phyloP scores from a whole-genome alignment of 306 rosid species.

The Vachellia pachyceras region DNA sequence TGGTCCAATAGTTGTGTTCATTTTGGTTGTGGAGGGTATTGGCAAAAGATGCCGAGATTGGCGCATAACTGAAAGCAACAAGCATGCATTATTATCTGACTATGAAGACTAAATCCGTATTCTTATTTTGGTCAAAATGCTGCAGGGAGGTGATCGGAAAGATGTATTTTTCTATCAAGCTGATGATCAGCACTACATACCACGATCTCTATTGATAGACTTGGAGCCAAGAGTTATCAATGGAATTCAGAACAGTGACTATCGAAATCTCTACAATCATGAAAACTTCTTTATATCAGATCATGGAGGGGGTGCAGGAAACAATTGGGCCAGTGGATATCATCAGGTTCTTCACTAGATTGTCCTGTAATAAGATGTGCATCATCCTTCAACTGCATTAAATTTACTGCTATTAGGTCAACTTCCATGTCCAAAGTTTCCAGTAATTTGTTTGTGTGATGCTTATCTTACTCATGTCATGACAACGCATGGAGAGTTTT shows the following conservation, averaged over 20 bases:
- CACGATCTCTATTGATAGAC: slow-evolving; percentile 86
- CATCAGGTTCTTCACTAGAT: slow-evolving; percentile 69
- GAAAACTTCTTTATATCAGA: slow-evolving; percentile 89
- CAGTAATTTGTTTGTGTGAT: slow-evolving; percentile 1
- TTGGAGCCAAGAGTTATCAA: slow-evolving; percentile 96
- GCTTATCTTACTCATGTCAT: slow-evolving; percentile 8
- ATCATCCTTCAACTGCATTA: background rate
- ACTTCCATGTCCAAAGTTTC: no score
- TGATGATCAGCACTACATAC: slow-evolving; percentile 96
- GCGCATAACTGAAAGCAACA: background rate
- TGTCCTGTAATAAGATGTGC: slow-evolving; percentile 10
- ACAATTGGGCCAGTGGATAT: slow-evolving; percentile 98
- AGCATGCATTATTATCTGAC: background rate
- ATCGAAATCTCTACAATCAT: slow-evolving; percentile 91
- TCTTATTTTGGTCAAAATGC: slow-evolving; percentile 28
- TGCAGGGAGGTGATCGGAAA: slow-evolving; percentile 95
- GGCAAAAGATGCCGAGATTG: background rate
- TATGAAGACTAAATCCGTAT: background rate
- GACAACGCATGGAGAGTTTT: background rate
- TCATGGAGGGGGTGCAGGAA: slow-evolving; percentile 98
- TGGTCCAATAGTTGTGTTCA: background rate
- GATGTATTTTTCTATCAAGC: slow-evolving; percentile 98
- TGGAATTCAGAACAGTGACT: slow-evolving; percentile 95
- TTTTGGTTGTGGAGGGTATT: background rate
- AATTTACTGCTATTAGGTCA: no score